Conservation (phyloP, 176 grass and related monocot species). For the Triticum aestivum region DNA sequence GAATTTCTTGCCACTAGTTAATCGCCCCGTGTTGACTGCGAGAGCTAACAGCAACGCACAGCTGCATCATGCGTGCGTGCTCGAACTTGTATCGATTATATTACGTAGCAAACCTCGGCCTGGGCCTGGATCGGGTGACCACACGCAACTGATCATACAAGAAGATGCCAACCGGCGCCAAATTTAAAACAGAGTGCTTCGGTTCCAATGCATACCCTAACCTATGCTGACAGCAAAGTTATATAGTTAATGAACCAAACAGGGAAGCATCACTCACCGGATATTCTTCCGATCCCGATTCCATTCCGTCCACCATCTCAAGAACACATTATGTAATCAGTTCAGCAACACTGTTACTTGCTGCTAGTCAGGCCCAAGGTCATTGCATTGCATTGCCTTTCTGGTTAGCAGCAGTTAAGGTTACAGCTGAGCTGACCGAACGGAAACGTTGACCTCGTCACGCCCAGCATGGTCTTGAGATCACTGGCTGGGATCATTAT, state of each 20-base stretch:
- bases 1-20: not conserved
- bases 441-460: not conserved
- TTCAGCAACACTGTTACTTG: no score
- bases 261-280: not conserved
- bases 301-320: not conserved
- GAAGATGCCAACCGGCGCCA: not conserved
- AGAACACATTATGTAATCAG: not conserved
- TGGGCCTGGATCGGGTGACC: not conserved
- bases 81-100: not conserved
- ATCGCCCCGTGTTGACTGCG: not conserved
- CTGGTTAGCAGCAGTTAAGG: not conserved
- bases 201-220: not conserved
- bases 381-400: not conserved
- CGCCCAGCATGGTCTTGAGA: not conserved
- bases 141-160: not conserved
- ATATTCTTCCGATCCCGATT: not conserved
- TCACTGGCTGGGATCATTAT: not conserved
- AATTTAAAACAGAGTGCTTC: not conserved
- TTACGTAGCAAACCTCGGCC: not conserved
- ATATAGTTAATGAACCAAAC: not conserved
- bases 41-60: not conserved
- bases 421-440: not conserved
- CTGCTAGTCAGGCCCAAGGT: not conserved
- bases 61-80: not conserved
- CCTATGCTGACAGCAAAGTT: not conserved